Conservation (phyloP, 1,139 yeast species). For the Magnusiomyces starmeri region DNA sequence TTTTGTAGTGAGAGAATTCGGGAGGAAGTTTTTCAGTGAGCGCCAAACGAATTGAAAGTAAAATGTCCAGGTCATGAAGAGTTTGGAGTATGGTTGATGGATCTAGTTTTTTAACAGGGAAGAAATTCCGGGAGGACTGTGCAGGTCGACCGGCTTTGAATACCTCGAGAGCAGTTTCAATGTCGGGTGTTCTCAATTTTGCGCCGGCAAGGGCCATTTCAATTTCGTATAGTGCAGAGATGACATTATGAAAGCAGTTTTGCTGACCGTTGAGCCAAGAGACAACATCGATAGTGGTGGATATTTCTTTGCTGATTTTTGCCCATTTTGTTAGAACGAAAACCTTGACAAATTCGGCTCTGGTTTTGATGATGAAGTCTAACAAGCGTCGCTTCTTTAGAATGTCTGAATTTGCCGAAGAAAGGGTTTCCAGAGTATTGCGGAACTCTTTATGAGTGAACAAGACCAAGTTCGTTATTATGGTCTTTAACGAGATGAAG, state of each 20-base stretch:
- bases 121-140: slow-evolving; percentile 57
- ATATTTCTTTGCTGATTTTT: slow-evolving; percentile 58
- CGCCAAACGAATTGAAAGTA: slow-evolving; percentile 70
- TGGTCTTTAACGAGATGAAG: slow-evolving; percentile 54
- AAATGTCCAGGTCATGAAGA: slow-evolving; percentile 61
- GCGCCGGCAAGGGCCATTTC: slow-evolving; percentile 73
- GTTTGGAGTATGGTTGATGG: slow-evolving; percentile 55
- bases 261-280: slow-evolving; percentile 84
- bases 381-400: slow-evolving; percentile 61
- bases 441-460: slow-evolving; percentile 60
- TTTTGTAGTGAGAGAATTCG: slow-evolving; percentile 52
- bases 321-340: slow-evolving; percentile 90
- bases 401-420: slow-evolving; percentile 49
- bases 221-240: slow-evolving; percentile 51
- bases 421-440: slow-evolving; percentile 54
- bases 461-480: slow-evolving; percentile 53
- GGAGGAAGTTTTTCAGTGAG: slow-evolving; percentile 53
- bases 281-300: slow-evolving; percentile 70
- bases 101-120: slow-evolving; percentile 46
- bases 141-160: slow-evolving; percentile 71
- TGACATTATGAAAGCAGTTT: slow-evolving; percentile 56
- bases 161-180: slow-evolving; percentile 81
- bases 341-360: slow-evolving; percentile 76
- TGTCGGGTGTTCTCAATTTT: slow-evolving; percentile 81
- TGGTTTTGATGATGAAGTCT: slow-evolving; percentile 56